phyloP scores from a whole-genome alignment of 345 rosid species.

The Brassica napus region Da-Ae NC_063435.1:26212001-26212500 shows the following conservation, averaged over 20 bases:
- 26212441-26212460: neutral
- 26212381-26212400: conserved; percentile 60
- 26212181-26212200: conserved; percentile 55
- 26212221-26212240: conserved; percentile 59
- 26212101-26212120: conserved; percentile 81
- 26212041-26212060: conserved; percentile 52
- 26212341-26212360: conserved; percentile 62
- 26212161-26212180: neutral
- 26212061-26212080: conserved; percentile 66
- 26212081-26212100: conserved; percentile 76
- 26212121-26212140: neutral
- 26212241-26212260: conserved; percentile 64
- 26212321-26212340: neutral
- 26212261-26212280: neutral
- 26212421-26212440: neutral
- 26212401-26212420: conserved; percentile 55
- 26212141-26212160: neutral
- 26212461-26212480: neutral
- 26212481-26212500: neutral
- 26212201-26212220: conserved; percentile 59
- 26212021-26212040: neutral
- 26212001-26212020: neutral
- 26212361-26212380: conserved; percentile 60
- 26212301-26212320: neutral
- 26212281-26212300: neutral